Conservation (phyloP, 495 filamentous ascomycete species). For the Lasiosphaeria miniovina region DNA sequence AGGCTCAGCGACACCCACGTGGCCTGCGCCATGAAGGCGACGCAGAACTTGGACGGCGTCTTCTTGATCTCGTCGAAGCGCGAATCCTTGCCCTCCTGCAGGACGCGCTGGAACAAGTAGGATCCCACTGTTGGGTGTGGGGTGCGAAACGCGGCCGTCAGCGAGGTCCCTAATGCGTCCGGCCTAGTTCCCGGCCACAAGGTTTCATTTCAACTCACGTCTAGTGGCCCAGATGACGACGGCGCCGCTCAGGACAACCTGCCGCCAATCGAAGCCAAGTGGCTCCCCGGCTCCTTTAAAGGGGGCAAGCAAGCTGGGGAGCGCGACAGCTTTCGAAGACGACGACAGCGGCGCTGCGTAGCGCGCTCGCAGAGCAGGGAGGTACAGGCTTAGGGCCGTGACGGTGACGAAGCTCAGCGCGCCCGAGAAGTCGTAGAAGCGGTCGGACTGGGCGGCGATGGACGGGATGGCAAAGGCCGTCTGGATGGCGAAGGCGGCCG, state of each 20-base stretch:
- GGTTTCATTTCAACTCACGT: constrained; percentile 35
- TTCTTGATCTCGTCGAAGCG: constrained; percentile 60
- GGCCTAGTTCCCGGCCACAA: too few relatives aligned
- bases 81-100: constrained; percentile 53
- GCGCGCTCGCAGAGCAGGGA: constrained; percentile 55
- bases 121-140: constrained; percentile 47
- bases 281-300: constrained; percentile 26
- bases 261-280: constrained; percentile 56
- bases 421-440: constrained; percentile 65
- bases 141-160: constrained; percentile 1
- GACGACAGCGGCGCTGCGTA: constrained; percentile 27
- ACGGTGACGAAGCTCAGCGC: constrained; percentile 59
- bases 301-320: constrained; percentile 44
- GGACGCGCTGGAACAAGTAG: constrained; percentile 56
- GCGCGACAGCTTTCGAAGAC: constrained; percentile 37
- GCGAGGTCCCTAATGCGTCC: too few relatives aligned
- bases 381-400: constrained; percentile 53
- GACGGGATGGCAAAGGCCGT: constrained; percentile 56
- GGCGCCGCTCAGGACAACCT: constrained; percentile 54
- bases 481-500: constrained; percentile 55
- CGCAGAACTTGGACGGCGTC: constrained; percentile 50
- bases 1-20: constrained; percentile 61
- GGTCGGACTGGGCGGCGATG: constrained; percentile 53
- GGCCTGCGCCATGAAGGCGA: constrained; percentile 57
- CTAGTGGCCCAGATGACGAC: constrained; percentile 58